Conservation (phyloP, 306 rosid genomes). For the Cucumis hystrix region DNA sequence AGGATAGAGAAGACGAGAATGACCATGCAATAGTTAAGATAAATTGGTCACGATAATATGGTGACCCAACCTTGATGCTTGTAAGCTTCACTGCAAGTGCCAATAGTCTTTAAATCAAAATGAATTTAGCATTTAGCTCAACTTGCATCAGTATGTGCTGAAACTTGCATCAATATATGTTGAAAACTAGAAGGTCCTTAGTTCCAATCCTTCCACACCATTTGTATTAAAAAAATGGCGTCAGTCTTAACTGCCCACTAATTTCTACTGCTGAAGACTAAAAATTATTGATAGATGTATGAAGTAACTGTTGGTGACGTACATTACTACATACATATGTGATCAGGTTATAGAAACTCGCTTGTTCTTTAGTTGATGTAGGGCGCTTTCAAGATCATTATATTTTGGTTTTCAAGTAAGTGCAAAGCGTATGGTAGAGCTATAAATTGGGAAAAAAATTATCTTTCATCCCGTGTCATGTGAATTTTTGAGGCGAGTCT, state of each 20-base stretch:
- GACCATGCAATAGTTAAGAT: conserved; percentile 35
- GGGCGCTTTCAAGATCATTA: background rate
- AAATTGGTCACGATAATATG: conserved; percentile 42
- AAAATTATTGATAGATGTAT: background rate
- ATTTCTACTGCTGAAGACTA: conserved; percentile 11
- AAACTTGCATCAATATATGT: too few relatives aligned
- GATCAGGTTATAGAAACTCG: background rate
- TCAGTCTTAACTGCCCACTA: conserved; percentile 43
- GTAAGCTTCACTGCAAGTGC: conserved; percentile 23
- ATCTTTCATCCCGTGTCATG: too few relatives aligned
- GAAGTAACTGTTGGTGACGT: background rate
- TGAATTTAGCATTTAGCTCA: too few relatives aligned
- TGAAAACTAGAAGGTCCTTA: too few relatives aligned
- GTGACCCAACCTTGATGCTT: conserved; percentile 71
- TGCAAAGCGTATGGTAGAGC: too few relatives aligned
- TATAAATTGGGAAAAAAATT: too few relatives aligned
- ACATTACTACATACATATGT: background rate
- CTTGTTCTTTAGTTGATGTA: background rate
- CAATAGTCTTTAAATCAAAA: background rate
- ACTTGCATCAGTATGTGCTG: too few relatives aligned
- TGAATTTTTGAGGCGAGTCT: too few relatives aligned
- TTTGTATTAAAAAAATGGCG: too few relatives aligned
- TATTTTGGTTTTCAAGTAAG: background rate
- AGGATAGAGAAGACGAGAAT: conserved; percentile 58
- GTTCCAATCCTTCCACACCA: too few relatives aligned